Percentiles rank a stretch among this genome's conserved stretches.
phyloP scores from a whole-genome alignment of 169 alveolate genomes.

The Cryptosporidium xiaoi region DNA sequence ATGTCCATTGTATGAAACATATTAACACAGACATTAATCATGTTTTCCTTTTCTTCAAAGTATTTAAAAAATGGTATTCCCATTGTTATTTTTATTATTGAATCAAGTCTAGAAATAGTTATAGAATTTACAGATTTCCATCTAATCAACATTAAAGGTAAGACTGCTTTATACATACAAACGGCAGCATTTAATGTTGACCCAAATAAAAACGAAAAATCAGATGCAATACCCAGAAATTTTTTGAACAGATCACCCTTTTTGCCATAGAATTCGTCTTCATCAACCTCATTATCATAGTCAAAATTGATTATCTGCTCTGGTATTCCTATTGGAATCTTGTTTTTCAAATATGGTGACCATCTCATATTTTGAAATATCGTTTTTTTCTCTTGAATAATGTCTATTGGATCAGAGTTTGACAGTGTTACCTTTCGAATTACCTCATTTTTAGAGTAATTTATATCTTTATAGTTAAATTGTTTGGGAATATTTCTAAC shows the following conservation, averaged over 20 bases:
- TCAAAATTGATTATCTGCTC: slow-evolving; percentile 47
- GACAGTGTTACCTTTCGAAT: slow-evolving; percentile 6
- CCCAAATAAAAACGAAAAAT: slow-evolving; percentile 56
- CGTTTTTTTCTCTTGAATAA: slow-evolving; percentile 29
- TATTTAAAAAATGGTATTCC: slow-evolving; percentile 61
- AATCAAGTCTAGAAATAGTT: slow-evolving; percentile 32
- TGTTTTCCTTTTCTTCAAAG: slow-evolving; percentile 48
- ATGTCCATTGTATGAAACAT: slow-evolving; percentile 21
- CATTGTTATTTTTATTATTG: slow-evolving; percentile 35
- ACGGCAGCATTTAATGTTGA: slow-evolving; percentile 51
- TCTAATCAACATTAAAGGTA: slow-evolving; percentile 56
- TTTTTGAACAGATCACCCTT: slow-evolving; percentile 30
- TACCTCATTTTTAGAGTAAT: not conserved
- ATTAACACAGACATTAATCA: slow-evolving; percentile 34
- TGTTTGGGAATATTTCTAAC: not conserved
- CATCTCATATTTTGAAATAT: slow-evolving; percentile 22
- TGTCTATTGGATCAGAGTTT: slow-evolving; percentile 29
- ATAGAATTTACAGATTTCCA: slow-evolving; percentile 51
- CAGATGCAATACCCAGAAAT: slow-evolving; percentile 47
- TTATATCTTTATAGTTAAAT: not conserved
- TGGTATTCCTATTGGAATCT: slow-evolving; percentile 40
- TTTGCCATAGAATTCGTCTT: not conserved
- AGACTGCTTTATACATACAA: slow-evolving; percentile 60
- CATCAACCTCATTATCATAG: slow-evolving; percentile 3
- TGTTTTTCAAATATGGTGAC: slow-evolving; percentile 8